Base-by-base conservation (phyloP, 495 filamentous ascomycete species). In the Penicillium parvum region DNA sequence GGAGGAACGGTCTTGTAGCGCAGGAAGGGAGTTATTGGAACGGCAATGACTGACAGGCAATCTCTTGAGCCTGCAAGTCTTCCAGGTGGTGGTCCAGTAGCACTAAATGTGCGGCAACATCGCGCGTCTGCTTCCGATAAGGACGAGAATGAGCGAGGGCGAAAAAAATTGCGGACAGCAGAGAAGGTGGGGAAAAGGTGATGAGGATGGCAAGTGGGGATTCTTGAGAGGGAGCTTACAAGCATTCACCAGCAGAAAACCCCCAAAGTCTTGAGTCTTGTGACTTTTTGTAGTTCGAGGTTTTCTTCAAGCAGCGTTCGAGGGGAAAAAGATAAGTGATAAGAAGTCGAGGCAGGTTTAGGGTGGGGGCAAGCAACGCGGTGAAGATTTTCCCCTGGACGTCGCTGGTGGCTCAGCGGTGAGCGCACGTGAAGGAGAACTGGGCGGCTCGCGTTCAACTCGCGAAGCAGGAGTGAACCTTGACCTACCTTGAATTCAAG, bases 391-490 rank as follows among this genome's bases (percentile, higher is more conserved):
- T 45, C 45, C n/a, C 19, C 7, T 37, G 10, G 35, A 18, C 22
- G 34, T 23, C 40, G 15, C 41, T 34, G 44, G 52, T 66, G 58
- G 60, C 47, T 34, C 35, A 66, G 51, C 40, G 63, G 63, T 33
- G 21, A 6, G 25, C 32, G 58, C 59, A 63, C 52, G 58, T 63
- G 53, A 0, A 2, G 7, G 3, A 11, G 5, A 7, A n/a, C 15
- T 25, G 20, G 9, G n/a, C 17, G 40, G 40, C 40, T 10, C 49
- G 37, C 36, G 49, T 52, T 52, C 49, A 32, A 50, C 27, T 36
- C 47, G 35, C 25, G 20, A 19, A 38, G 27, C 19, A 14, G 29
- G 32, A n/a, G n/a, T n/a, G n/a, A n/a, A n/a, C 28, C 28, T 7
- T 15, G 28, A 15, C 28, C 28, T 5, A 30, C 4, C 12, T 30